A percentile compares a stretch with the other conserved stretches of the same genome.
phyloP scores from a whole-genome alignment of 345 rosid genomes.

The Camelina neglecta region DNA sequence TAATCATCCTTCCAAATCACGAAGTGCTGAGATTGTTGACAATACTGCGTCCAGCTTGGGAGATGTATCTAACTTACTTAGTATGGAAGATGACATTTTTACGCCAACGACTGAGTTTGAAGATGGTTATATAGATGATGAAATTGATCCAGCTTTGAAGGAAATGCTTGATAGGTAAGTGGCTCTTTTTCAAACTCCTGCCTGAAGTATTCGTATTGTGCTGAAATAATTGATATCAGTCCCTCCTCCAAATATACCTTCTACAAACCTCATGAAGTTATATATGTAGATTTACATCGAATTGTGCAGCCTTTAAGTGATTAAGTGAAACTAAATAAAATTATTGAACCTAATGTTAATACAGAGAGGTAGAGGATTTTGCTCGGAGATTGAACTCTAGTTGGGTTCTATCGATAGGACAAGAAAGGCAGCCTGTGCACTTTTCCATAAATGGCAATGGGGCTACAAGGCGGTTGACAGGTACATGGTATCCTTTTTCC shows the following conservation, averaged over 20 bases:
- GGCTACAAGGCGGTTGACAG: slow-evolving; percentile 54
- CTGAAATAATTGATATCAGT: slow-evolving; percentile 2
- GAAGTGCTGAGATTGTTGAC: slow-evolving; percentile 46
- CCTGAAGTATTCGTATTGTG: neutral
- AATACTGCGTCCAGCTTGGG: slow-evolving; percentile 43
- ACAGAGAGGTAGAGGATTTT: slow-evolving; percentile 94
- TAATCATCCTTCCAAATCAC: slow-evolving; percentile 47
- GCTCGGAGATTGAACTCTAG: slow-evolving; percentile 90
- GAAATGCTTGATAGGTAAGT: slow-evolving; percentile 85
- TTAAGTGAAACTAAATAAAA: slow-evolving; percentile 2
- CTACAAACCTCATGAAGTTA: neutral
- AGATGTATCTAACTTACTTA: slow-evolving; percentile 52
- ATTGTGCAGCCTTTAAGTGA: slow-evolving; percentile 8
- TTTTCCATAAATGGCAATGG: slow-evolving; percentile 63
- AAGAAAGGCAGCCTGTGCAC: slow-evolving; percentile 58
- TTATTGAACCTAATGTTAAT: slow-evolving; percentile 16
- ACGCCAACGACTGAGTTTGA: slow-evolving; percentile 63
- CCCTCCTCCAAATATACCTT: slow-evolving; percentile 13
- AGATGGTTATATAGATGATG: slow-evolving; percentile 80
- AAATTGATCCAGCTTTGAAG: slow-evolving; percentile 83
- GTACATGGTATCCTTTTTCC: slow-evolving; percentile 38
- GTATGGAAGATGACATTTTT: slow-evolving; percentile 49
- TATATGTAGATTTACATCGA: slow-evolving; percentile 1
- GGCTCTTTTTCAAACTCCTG: neutral
- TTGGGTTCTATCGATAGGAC: slow-evolving; percentile 74